phyloP scores from a whole-genome alignment of 257 asterid genomes.

The Cordia subcordata region DNA sequence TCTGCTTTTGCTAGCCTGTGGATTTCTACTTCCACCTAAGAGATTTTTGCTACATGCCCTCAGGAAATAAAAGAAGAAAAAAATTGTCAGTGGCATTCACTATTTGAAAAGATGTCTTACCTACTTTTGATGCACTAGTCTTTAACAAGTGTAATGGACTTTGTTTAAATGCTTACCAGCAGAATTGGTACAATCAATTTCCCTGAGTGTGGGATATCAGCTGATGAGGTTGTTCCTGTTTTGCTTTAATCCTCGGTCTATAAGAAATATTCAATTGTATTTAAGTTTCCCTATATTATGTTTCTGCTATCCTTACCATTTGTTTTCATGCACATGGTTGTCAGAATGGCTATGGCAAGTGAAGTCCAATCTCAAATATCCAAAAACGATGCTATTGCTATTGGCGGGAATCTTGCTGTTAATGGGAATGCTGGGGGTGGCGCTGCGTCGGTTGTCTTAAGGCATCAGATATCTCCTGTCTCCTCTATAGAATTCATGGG shows the following conservation, averaged over 20 bases:
- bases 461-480: slow-evolving; percentile 72
- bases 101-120: no score
- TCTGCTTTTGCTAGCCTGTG: no score
- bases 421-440: slow-evolving; percentile 71
- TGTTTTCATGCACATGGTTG: slow-evolving; percentile 23
- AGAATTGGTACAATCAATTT: no score
- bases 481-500: slow-evolving; percentile 74
- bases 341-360: slow-evolving; percentile 94
- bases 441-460: slow-evolving; percentile 63
- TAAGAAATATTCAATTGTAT: background rate
- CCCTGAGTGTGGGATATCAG: no score
- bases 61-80: no score
- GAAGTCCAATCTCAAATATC: slow-evolving; percentile 80
- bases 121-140: no score
- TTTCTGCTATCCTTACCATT: slow-evolving; percentile 11
- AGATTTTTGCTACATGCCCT: no score
- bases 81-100: no score
- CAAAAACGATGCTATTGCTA: slow-evolving; percentile 49
- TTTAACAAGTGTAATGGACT: no score
- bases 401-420: slow-evolving; percentile 87
- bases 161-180: no score
- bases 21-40: no score
- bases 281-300: background rate
- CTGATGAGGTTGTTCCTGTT: background rate
- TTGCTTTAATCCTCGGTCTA: background rate